Evolutionary conservation across 116 monocot species (phyloP).

Genomic region (Trichopus zeylanicus): DNA sequence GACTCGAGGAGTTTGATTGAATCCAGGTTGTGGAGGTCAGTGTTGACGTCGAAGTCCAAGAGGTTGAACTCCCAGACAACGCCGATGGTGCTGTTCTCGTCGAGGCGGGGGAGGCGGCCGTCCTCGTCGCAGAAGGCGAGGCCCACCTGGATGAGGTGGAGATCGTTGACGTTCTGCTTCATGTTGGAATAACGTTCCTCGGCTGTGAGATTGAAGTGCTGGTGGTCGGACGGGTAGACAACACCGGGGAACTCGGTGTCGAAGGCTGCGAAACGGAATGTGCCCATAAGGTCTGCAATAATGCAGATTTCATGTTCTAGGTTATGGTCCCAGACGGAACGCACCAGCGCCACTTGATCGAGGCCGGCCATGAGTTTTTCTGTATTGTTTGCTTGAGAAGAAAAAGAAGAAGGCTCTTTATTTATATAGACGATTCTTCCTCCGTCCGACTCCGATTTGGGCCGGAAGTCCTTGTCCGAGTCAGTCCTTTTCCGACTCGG

Average conservation of each 20-base stretch:
- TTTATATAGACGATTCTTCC: too few species aligned
- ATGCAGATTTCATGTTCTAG: background rate
- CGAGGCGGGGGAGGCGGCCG: background rate
- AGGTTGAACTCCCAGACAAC: conserved; percentile 3
- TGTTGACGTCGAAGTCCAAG: background rate
- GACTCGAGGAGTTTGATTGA: background rate
- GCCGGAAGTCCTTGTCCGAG: too few species aligned
- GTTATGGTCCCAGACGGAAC: background rate
- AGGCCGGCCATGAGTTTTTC: too few species aligned
- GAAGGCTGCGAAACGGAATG: background rate
- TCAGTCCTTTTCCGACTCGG: too few species aligned
- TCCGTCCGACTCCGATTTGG: too few species aligned
- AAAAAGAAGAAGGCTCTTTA: too few species aligned
- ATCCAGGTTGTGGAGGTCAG: background rate
- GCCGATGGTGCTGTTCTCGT: too few species aligned
- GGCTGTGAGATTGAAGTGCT: background rate
- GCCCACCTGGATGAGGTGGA: background rate
- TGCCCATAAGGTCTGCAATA: background rate
- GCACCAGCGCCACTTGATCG: too few species aligned
- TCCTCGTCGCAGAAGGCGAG: background rate
- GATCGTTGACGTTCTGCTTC: background rate
- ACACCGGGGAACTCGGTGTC: conserved; percentile 10
- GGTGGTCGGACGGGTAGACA: too few species aligned
- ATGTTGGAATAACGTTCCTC: background rate
- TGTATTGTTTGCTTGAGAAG: too few species aligned